Percentiles rank a stretch among this genome's conserved stretches.
Evolutionary conservation across 75 land plant species (phyloP).

Genomic region (Azolla pinnata): DNA sequence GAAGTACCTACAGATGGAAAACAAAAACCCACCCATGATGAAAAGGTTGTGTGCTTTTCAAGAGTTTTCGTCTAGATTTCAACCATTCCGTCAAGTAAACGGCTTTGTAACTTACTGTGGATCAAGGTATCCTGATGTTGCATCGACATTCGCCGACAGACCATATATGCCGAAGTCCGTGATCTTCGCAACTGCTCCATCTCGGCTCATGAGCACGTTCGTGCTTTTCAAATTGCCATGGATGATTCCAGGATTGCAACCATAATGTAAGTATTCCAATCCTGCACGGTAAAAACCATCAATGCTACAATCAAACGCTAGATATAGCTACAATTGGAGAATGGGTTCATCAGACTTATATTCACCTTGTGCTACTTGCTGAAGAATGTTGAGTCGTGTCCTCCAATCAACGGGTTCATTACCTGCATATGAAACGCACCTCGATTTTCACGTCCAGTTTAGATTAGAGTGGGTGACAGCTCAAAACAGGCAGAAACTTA

Average conservation of each 20-base stretch:
- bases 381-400: slow-evolving; percentile 1
- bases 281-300: slow-evolving; percentile 6
- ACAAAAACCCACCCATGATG: not conserved
- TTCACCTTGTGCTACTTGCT: slow-evolving; percentile 8
- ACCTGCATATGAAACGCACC: not conserved
- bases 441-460: not conserved
- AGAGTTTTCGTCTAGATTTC: not conserved
- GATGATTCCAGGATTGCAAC: slow-evolving; percentile 7
- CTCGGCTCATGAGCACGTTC: not conserved
- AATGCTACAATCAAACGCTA: not conserved
- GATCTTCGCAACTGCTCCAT: slow-evolving; percentile 9
- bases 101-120: slow-evolving; percentile 20
- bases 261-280: slow-evolving; percentile 9
- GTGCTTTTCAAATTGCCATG: slow-evolving; percentile 10
- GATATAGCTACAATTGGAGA: not conserved
- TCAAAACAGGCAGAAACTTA: no score
- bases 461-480: not conserved
- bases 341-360: no score
- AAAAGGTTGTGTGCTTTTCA: not conserved
- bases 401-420: not conserved
- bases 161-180: slow-evolving; percentile 9
- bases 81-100: no score
- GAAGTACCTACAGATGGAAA: slow-evolving; percentile 13
- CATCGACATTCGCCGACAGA: not conserved
- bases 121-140: slow-evolving; percentile 11